Evolutionary conservation across 306 rosid genomes (phyloP), one percentile per base, ranked within the genome.

Genomic region (Cucumis melo): DNA sequence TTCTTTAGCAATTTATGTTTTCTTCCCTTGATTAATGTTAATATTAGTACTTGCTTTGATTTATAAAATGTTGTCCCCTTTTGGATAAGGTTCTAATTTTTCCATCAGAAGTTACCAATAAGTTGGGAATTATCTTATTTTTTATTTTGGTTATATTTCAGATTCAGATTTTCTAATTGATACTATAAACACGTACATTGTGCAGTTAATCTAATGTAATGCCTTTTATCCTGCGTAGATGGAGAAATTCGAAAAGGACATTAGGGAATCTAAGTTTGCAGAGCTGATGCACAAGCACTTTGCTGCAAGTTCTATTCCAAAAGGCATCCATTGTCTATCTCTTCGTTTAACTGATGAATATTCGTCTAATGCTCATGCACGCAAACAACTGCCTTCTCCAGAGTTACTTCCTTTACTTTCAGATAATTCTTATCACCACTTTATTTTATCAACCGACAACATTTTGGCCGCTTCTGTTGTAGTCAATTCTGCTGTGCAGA

Each of bases 321-420:
- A 90, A 84, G 97, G 98, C 80, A 90, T 95, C 81, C 93, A 95
- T 80, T 95, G 99, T 71, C 86, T 95, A 68, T 89, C 99, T 75
- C 87, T 95, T 85, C 99, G 98, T 62, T 87, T 95, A 88, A 95
- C 99, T 34, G 98, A 95, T 88, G 99, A 95, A 87, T 95, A 95
- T 80, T 92, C 99, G 10, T 95, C 99, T 50, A 95, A 92, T 85
- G 99, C 99, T 51, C 96, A 90, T 80, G 98, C 99, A 11, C 97
- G 99, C 56, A 95, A 88, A 83, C 99, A 95, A 77, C 83, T 95
- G 87, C 99, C 99, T 75, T 84, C 93, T 71, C 97, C 99, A 7
- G 98, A 95, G 85, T 87, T 95, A 80, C 93, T 95, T 70, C 98
- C 98, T 27, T 74, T 83, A 78, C 86, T 95, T 56, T 87, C 99